Base-by-base conservation (phyloP, 2,329 filamentous ascomycete genomes). In the Epichloe hybrida region DNA sequence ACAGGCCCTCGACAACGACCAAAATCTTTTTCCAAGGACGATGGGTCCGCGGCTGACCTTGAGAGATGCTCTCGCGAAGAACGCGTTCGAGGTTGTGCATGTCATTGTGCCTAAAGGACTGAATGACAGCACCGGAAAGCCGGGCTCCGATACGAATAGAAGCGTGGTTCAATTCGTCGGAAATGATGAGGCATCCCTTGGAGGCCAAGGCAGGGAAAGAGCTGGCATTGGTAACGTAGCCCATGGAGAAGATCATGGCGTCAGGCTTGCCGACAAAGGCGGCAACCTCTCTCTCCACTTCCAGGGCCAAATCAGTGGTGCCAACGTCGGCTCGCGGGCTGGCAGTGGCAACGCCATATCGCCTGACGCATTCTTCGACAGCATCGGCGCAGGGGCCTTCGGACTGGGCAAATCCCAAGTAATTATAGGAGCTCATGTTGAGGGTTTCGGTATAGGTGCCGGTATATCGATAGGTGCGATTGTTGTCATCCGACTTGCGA, bases 341-440 rank as follows among this genome's bases (percentile, higher is more conserved):
- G 65, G 83, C 83, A 58, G 84, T 79, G 61, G 83, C 86, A 56
- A 97, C 80, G 41, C 91, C 90, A 62, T 95, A 93, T 63, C 85
- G 90, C 68, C 80, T 83, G 56, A 95, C 81, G 45, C 79, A 80
- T 45, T 90, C 84, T 71, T 98, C 93, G 4, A 91, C 88, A 13
- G 87, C 84, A 66, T 97, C 91, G 45, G 93, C 93, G 64, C 93
- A 98, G 40, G 93, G 91, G 11, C 93, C 93, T 58, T 97, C 90
- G 0, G 93, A 96, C 67, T 98, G 93, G 48, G 93, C 93, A 62
- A 98, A 98, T 42, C 93, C 93, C 23, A 98, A 86, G 65, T 98
- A 98, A 70, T 98, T 98, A 77, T 98, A 98, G 1, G 93, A 98
- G 72, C 91, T 96, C 84, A 98, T 86, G 71, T 98, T 98, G 61